Conservation (phyloP, 1,284 basidiomycete genomes). For the Blastosporella zonata region DNA sequence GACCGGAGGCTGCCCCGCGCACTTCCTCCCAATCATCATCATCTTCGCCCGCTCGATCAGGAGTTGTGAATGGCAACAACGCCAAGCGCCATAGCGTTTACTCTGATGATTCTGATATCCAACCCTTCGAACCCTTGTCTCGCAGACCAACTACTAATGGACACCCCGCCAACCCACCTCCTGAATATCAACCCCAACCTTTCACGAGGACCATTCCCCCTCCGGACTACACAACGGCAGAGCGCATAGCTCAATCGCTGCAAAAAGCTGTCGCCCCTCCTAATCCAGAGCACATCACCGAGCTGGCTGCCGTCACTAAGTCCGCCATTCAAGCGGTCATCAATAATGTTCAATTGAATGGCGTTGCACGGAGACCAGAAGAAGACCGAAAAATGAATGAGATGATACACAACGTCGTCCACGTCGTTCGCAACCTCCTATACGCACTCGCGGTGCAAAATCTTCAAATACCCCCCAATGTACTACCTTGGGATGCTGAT, state of each 20-base stretch:
- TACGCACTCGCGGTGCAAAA: constrained; percentile 65
- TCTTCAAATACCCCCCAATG: constrained; percentile 55
- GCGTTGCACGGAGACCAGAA: constrained; percentile 44
- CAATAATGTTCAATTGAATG: constrained; percentile 50
- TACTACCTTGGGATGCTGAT: constrained; percentile 52
- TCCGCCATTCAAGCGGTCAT: constrained; percentile 64
- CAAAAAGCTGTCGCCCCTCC: constrained; percentile 60
- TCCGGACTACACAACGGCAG: constrained; percentile 60
- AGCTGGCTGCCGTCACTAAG: constrained; percentile 56
- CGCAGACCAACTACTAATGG: constrained; percentile 31
- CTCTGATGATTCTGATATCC: constrained; percentile 75
- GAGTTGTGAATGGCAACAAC: constrained; percentile 31
- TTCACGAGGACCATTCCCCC: constrained; percentile 21
- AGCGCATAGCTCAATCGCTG: constrained; percentile 61
- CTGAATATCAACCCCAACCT: constrained; percentile 14
- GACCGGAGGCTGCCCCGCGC: constrained; percentile 40
- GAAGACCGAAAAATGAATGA: constrained; percentile 59
- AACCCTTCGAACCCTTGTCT: constrained; percentile 45
- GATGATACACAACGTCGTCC: constrained; percentile 63
- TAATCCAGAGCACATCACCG: constrained; percentile 54
- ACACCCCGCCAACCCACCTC: constrained; percentile 22
- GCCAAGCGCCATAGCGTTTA: constrained; percentile 57
- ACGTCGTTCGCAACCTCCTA: constrained; percentile 70
- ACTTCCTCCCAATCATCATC: constrained; percentile 21
- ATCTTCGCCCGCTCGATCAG: constrained; percentile 29